These are phyloP conservation scores for Remersonia thermophila DNA, from an alignment of 2,329 filamentous ascomycete species.

Conservation along the genomic window DNA sequence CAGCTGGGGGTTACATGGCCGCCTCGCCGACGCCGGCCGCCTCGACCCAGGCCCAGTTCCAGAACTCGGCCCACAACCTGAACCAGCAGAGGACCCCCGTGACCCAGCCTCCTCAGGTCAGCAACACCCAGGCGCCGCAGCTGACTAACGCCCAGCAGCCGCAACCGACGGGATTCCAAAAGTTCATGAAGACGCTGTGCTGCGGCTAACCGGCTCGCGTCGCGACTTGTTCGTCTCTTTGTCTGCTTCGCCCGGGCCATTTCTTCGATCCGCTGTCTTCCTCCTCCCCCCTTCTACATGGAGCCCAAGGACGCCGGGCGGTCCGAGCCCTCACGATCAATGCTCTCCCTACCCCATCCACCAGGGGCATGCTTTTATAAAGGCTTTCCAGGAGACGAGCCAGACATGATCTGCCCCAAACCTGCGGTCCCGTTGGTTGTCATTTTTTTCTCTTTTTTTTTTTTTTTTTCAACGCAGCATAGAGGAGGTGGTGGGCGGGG, in stretches of 20 bases:
- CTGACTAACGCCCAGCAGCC: constrained; percentile 42
- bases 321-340: too few relatives aligned
- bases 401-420: too few relatives aligned
- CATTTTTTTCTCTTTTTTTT: too few relatives aligned
- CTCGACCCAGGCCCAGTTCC: constrained; percentile 91
- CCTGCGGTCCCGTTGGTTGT: too few relatives aligned
- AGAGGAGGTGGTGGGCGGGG: too few relatives aligned
- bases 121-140: constrained; percentile 30
- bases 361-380: too few relatives aligned
- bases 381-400: too few relatives aligned
- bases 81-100: constrained; percentile 43
- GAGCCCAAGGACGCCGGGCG: constrained; percentile 6
- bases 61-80: constrained; percentile 85
- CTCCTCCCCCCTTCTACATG: constrained; percentile 14
- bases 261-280: constrained; percentile 4
- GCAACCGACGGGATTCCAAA: constrained; percentile 75
- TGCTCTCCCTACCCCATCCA: too few relatives aligned
- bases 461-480: too few relatives aligned
- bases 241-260: constrained; percentile 6
- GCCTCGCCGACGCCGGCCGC: constrained; percentile 66
- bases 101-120: constrained; percentile 35
- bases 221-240: constrained; percentile 2
- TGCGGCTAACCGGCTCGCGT: constrained; percentile 51
- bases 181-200: constrained; percentile 85
- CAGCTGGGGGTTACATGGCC: constrained; percentile 54